These are phyloP conservation scores for Elsinoe perseae DNA, from an alignment of 2,329 filamentous ascomycete species.

Conservation along the genomic window DNA sequence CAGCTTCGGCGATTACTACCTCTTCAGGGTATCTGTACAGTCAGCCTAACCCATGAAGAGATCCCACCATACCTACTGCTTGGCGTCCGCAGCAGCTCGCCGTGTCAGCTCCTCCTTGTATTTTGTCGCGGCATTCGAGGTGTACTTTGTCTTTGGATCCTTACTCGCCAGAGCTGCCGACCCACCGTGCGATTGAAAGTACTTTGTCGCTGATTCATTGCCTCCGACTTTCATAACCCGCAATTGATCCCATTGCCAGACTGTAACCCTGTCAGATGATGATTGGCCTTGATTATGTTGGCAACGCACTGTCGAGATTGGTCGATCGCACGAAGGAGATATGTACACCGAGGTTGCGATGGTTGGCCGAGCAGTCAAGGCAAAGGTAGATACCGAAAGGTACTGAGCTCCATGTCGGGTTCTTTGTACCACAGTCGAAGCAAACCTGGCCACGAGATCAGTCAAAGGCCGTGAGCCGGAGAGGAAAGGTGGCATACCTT, in stretches of 20 bases:
- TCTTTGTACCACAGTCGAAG: constrained; percentile 97
- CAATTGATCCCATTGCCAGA: constrained; percentile 98
- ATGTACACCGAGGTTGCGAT: constrained; percentile 95
- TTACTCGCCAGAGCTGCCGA: constrained; percentile 92
- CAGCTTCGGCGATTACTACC: constrained; percentile 72
- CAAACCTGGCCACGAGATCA: constrained; percentile 58
- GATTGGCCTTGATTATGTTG: neutral
- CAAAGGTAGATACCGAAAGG: constrained; percentile 97
- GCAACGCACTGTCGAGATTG: constrained; percentile 83
- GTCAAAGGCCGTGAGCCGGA: constrained; percentile 22
- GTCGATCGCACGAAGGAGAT: constrained; percentile 98
- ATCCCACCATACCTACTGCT: constrained; percentile 55
- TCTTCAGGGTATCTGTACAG: constrained; percentile 66
- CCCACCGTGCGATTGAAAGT: constrained; percentile 93
- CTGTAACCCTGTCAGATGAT: constrained; percentile 30
- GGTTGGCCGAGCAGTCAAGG: constrained; percentile 93
- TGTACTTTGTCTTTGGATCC: constrained; percentile 94
- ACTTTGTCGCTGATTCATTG: constrained; percentile 96
- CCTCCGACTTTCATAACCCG: constrained; percentile 97
- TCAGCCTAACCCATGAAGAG: constrained; percentile 22
- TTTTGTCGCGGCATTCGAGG: constrained; percentile 83
- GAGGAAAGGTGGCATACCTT: constrained; percentile 52
- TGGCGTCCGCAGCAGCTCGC: constrained; percentile 72
- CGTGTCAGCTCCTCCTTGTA: constrained; percentile 96
- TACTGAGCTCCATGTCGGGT: constrained; percentile 96